Conservation (phyloP, 2,329 filamentous ascomycete species). For the Arthrobotrys conoides region DNA sequence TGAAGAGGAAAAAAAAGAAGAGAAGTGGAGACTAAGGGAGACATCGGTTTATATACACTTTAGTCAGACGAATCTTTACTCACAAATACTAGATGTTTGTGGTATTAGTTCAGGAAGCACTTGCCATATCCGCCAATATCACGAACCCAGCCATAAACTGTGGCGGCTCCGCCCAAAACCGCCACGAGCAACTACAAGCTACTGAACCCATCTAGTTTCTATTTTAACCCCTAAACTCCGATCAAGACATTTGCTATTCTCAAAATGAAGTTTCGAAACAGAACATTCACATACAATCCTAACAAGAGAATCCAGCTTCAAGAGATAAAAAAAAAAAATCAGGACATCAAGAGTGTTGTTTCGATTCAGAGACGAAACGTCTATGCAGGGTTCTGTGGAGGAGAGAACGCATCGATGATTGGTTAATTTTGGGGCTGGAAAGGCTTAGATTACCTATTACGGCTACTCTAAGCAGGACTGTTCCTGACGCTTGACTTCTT, state of each 20-base stretch:
- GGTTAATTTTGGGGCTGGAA: slow-evolving; percentile 20
- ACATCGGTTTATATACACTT: slow-evolving; percentile 33
- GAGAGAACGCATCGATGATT: slow-evolving; percentile 11
- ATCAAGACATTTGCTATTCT: neutral
- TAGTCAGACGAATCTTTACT: neutral
- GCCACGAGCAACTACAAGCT: neutral
- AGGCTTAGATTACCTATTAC: slow-evolving; percentile 10
- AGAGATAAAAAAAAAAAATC: slow-evolving; percentile 3
- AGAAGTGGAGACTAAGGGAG: slow-evolving; percentile 12
- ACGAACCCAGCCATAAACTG: neutral
- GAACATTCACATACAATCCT: slow-evolving; percentile 19
- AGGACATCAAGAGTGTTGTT: slow-evolving; percentile 8
- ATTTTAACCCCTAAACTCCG: neutral
- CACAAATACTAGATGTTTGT: too few species aligned
- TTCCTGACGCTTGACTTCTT: slow-evolving; percentile 25
- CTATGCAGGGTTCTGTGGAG: slow-evolving; percentile 1
- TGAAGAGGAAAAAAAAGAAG: slow-evolving; percentile 32
- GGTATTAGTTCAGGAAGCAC: neutral
- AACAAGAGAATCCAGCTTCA: slow-evolving; percentile 6
- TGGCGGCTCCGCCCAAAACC: neutral
- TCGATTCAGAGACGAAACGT: slow-evolving; percentile 28
- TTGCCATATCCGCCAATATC: neutral
- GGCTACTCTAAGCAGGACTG: neutral
- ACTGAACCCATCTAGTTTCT: neutral
- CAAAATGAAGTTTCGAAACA: slow-evolving; percentile 8